Percentiles rank a stretch among this genome's conserved stretches.
Evolutionary conservation across 495 filamentous ascomycete genomes (phyloP).

Genomic region (Haplographium delicatum): DNA sequence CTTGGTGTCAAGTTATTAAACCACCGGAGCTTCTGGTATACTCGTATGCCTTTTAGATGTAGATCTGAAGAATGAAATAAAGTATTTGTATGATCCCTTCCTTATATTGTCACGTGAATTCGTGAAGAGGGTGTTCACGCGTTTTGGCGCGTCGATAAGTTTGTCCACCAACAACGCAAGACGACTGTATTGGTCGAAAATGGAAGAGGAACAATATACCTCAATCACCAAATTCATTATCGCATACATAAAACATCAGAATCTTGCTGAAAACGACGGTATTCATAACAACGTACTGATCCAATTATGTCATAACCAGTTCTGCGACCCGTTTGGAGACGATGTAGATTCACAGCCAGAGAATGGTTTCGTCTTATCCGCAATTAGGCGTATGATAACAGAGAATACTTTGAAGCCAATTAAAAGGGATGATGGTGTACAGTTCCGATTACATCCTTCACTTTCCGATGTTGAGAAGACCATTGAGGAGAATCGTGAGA

Average conservation of each 20-base stretch:
- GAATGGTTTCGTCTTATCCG: neutral
- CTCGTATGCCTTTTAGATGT: no score
- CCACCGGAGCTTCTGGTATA: no score
- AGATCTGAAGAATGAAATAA: no score
- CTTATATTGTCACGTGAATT: no score
- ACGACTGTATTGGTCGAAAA: no score
- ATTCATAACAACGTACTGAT: neutral
- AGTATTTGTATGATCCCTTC: no score
- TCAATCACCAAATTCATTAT: neutral
- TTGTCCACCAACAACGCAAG: no score
- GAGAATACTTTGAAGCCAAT: neutral
- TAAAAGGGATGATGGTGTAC: neutral
- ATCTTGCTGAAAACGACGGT: neutral
- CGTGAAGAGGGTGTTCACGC: no score
- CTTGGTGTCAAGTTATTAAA: no score
- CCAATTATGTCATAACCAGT: neutral
- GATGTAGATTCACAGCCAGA: neutral
- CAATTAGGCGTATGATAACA: neutral
- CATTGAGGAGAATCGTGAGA: neutral
- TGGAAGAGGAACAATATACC: neutral
- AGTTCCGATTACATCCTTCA: constrained; percentile 1
- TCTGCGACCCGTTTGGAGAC: neutral
- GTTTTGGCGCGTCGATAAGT: no score
- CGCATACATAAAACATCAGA: neutral
- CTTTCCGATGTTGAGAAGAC: neutral